These are phyloP conservation scores for Achaetomium macrosporum DNA, from an alignment of 2,329 filamentous ascomycete species.

Conservation along the genomic window DNA sequence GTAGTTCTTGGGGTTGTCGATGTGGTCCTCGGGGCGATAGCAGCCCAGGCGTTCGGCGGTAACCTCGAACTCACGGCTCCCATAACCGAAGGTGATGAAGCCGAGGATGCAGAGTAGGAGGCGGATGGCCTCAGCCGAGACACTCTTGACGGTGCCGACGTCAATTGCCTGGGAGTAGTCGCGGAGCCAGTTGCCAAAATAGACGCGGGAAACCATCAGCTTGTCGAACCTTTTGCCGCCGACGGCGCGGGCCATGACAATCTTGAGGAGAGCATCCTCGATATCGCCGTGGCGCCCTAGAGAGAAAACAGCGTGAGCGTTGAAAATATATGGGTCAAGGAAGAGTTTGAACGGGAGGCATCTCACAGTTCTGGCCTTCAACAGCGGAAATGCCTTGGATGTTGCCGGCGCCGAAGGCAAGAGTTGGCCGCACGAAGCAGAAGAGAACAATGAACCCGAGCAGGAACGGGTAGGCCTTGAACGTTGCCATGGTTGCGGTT, in stretches of 20 bases:
- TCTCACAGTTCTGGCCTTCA: conserved; percentile 73
- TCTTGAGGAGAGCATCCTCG: conserved; percentile 76
- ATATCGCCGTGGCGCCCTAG: conserved; percentile 83
- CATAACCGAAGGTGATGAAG: conserved; percentile 83
- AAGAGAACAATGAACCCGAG: conserved; percentile 57
- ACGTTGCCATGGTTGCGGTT: conserved; percentile 40
- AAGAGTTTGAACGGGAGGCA: not conserved
- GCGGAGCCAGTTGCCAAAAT: conserved; percentile 92
- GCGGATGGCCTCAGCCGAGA: conserved; percentile 84
- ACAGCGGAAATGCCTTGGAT: conserved; percentile 75
- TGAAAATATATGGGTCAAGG: not conserved
- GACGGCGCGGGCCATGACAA: conserved; percentile 57
- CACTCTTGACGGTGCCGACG: conserved; percentile 84
- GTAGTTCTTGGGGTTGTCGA: conserved; percentile 75
- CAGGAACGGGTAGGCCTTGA: conserved; percentile 45
- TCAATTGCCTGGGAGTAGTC: conserved; percentile 95
- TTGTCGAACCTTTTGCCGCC: conserved; percentile 79
- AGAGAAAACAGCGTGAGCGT: conserved; percentile 17
- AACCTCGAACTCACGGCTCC: conserved; percentile 79
- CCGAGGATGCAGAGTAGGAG: conserved; percentile 83
- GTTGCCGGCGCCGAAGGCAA: conserved; percentile 84
- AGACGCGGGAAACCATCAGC: conserved; percentile 80
- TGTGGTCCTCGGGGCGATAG: conserved; percentile 75
- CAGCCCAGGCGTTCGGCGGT: conserved; percentile 72
- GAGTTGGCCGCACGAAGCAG: conserved; percentile 59